Conservation (phyloP, 139 green algal species). For the Auxenochlorella pyrenoidosa region DNA sequence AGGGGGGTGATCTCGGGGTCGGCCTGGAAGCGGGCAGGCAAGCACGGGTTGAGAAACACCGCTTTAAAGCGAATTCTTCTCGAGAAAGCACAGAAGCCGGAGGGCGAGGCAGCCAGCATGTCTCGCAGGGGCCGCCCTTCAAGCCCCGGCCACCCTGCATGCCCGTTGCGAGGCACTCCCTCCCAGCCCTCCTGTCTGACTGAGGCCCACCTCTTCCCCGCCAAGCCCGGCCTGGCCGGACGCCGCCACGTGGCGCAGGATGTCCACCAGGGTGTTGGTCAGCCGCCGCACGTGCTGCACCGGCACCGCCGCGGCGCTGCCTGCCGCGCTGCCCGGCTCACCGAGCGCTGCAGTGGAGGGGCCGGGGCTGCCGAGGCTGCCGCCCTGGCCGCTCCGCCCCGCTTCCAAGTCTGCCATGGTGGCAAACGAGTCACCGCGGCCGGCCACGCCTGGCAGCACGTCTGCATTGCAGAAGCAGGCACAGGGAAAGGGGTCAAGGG, state of each 20-base stretch:
- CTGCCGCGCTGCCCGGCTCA: neutral
- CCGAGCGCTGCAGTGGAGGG: neutral
- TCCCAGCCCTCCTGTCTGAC: no score
- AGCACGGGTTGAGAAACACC: neutral
- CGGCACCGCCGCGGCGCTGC: slow-evolving; percentile 8
- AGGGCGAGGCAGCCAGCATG: no score
- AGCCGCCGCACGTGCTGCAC: slow-evolving; percentile 41
- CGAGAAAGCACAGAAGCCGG: no score
- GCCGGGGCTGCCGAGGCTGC: neutral
- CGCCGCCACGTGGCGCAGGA: slow-evolving; percentile 35
- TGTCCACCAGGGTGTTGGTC: slow-evolving; percentile 50
- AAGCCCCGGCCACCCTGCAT: no score
- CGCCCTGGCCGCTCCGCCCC: neutral
- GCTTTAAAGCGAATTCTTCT: no score
- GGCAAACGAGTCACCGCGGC: slow-evolving; percentile 33
- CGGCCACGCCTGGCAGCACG: neutral
- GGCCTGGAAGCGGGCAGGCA: neutral
- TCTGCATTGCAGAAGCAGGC: no score
- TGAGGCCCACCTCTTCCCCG: neutral
- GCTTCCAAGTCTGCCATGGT: slow-evolving; percentile 39
- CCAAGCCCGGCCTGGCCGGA: neutral
- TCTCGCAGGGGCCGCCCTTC: no score
- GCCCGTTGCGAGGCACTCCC: no score
- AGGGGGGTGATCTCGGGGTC: neutral
- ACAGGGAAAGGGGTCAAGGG: no score